Evolutionary conservation across 2,329 filamentous ascomycete species (phyloP).

Genomic region (Pseudogymnoascus sp.): DNA sequence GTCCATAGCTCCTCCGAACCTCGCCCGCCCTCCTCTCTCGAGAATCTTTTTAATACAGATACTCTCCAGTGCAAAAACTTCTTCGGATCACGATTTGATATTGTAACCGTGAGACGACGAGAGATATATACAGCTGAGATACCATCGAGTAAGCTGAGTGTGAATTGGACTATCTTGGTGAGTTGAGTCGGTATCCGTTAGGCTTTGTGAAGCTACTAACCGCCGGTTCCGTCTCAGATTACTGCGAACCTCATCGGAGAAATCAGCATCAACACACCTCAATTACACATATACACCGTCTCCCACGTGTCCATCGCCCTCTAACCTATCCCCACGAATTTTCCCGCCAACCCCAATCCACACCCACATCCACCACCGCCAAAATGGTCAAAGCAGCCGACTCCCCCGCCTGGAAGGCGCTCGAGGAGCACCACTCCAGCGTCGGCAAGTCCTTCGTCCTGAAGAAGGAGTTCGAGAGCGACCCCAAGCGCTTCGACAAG

Average conservation of each 20-base stretch:
- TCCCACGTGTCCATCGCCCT: not conserved
- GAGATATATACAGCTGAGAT: not conserved
- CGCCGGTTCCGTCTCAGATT: not conserved
- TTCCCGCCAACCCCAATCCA: not conserved
- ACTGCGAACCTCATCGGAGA: not conserved
- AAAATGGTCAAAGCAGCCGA: conserved; percentile 77
- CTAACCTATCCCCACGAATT: not conserved
- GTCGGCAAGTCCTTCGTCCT: conserved; percentile 85
- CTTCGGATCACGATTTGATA: not conserved
- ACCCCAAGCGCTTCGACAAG: conserved; percentile 82
- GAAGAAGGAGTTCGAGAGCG: conserved; percentile 85
- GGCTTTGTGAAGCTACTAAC: not conserved
- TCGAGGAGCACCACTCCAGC: conserved; percentile 81
- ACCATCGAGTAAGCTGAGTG: not conserved
- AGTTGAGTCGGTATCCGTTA: not conserved
- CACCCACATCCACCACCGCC: conserved; percentile 13
- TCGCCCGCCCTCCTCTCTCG: not conserved
- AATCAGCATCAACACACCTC: not conserved
- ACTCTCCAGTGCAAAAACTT: not conserved
- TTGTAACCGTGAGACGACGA: not conserved
- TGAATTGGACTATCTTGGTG: not conserved
- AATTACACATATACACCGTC: not conserved
- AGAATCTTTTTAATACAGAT: not conserved
- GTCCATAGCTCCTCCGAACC: conserved; percentile 2
- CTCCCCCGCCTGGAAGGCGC: conserved; percentile 78